A percentile compares a stretch with the other conserved stretches of the same genome.
Conservation (phyloP, 2,329 filamentous ascomycete species). For the Ophiostoma tasmaniense region DNA sequence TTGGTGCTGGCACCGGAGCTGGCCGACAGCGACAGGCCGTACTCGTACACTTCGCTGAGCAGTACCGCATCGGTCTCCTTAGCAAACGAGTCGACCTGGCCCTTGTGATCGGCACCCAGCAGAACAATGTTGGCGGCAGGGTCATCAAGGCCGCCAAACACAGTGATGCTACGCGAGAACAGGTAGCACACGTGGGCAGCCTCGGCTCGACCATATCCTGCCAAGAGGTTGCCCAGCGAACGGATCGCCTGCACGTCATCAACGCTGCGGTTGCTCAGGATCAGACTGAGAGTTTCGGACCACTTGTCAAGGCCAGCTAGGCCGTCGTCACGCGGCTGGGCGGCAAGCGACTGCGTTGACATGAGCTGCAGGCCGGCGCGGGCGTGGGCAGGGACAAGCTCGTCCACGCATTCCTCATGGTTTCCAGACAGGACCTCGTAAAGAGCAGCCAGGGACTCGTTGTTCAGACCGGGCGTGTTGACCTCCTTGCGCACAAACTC, state of each 20-base stretch:
- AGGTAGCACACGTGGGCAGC: constrained; percentile 92
- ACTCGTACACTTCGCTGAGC: constrained; percentile 94
- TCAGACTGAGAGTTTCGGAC: constrained; percentile 78
- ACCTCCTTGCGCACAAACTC: constrained; percentile 96
- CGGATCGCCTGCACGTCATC: constrained; percentile 71
- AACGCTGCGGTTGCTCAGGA: constrained; percentile 78
- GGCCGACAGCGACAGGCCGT: constrained; percentile 65
- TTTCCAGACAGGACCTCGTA: constrained; percentile 95
- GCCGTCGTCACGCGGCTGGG: constrained; percentile 62
- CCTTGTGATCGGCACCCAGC: constrained; percentile 73
- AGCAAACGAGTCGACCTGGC: constrained; percentile 61
- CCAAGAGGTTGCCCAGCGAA: constrained; percentile 71
- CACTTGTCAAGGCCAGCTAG: constrained; percentile 85
- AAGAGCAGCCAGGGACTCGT: constrained; percentile 79
- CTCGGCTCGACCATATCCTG: constrained; percentile 78
- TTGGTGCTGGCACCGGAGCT: constrained; percentile 29
- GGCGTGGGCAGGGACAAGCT: constrained; percentile 87
- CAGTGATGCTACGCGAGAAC: constrained; percentile 62
- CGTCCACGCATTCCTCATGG: constrained; percentile 87
- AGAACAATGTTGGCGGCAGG: constrained; percentile 64
- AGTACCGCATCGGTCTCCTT: constrained; percentile 80
- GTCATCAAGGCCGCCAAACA: constrained; percentile 80
- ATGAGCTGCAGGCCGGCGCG: constrained; percentile 87
- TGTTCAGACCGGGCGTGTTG: constrained; percentile 68
- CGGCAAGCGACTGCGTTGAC: constrained; percentile 57